A percentile compares a stretch with the other conserved stretches of the same genome.
phyloP scores from a whole-genome alignment of 768 basidiomycete genomes.

The Sistotremastrum niveocremeum region DNA sequence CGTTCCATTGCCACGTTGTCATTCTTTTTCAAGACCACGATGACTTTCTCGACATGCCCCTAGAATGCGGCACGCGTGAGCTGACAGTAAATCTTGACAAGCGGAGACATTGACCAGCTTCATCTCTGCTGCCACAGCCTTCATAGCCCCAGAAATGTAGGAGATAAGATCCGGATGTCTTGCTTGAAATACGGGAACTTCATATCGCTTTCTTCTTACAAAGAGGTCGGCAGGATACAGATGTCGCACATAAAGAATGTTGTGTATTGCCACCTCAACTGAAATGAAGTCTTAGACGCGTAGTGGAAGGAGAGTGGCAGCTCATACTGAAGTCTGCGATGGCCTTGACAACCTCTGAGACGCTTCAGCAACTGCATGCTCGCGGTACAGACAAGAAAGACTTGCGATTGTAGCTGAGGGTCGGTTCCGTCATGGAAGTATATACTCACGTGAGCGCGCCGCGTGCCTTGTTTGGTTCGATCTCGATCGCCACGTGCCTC shows the following conservation, averaged over 20 bases:
- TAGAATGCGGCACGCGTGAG: conserved; percentile 14
- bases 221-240: conserved; percentile 87
- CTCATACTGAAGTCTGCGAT: no score
- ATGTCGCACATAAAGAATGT: conserved; percentile 80
- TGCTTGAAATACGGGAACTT: conserved; percentile 73
- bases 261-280: conserved; percentile 94
- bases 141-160: conserved; percentile 81
- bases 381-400: no score
- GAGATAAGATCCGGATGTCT: conserved; percentile 78
- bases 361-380: no score
- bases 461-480: no score
- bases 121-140: conserved; percentile 71
- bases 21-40: conserved; percentile 74
- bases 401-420: no score
- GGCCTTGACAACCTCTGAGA: no score
- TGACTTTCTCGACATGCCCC: conserved; percentile 71
- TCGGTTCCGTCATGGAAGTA: no score
- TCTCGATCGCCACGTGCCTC: no score
- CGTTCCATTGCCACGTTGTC: conserved; percentile 76
- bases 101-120: conserved; percentile 28
- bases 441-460: no score
- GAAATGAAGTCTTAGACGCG: neutral
- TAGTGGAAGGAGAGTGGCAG: no score
- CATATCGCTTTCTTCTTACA: conserved; percentile 76
- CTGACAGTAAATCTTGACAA: conserved; percentile 2